A percentile compares a stretch with the other conserved stretches of the same genome.
Evolutionary conservation across 2,329 filamentous ascomycete species (phyloP).

Genomic region (Diplodia corticola): DNA sequence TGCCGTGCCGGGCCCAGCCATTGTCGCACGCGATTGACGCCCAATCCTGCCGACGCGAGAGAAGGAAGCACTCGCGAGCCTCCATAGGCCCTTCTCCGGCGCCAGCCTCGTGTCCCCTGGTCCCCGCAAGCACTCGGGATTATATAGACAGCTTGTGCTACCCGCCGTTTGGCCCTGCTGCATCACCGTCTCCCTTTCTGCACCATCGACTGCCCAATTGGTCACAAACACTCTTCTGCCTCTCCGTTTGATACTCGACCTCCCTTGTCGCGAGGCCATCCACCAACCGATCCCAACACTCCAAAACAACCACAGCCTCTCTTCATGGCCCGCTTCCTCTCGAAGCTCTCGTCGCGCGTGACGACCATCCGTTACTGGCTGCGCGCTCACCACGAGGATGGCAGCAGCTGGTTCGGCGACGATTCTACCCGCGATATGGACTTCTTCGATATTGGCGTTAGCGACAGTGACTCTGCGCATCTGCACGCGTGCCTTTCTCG

Average conservation of each 20-base stretch:
- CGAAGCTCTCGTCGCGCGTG: constrained; percentile 6
- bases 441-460: constrained; percentile 10
- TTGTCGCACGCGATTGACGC: background rate
- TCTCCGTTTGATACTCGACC: background rate
- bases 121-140: background rate
- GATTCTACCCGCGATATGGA: constrained; percentile 11
- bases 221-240: too few species aligned
- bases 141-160: constrained; percentile 4
- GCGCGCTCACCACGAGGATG: background rate
- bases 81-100: background rate
- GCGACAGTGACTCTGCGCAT: constrained; percentile 5
- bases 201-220: background rate
- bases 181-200: background rate
- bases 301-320: background rate
- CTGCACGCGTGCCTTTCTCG: constrained; percentile 7
- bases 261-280: background rate
- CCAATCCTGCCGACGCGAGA: background rate
- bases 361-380: constrained; percentile 14
- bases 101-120: background rate
- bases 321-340: constrained; percentile 6
- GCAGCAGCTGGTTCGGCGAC: background rate
- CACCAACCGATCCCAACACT: background rate
- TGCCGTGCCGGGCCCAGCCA: background rate
- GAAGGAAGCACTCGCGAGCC: background rate
- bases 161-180: background rate